phyloP scores from a whole-genome alignment of 2,329 filamentous ascomycete genomes.

The Calonectria pauciramosa region DNA sequence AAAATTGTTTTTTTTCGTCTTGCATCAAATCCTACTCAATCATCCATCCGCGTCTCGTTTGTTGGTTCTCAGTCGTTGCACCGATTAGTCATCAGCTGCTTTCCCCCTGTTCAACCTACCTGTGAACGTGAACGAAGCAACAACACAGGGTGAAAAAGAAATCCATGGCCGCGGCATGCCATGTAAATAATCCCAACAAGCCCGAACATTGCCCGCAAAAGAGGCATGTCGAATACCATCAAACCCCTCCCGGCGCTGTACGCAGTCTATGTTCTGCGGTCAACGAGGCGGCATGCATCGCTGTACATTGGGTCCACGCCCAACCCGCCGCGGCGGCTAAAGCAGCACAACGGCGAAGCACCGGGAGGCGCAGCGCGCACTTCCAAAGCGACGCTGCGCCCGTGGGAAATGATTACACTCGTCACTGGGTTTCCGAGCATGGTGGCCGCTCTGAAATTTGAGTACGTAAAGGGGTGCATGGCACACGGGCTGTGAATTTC shows the following conservation, averaged over 20 bases:
- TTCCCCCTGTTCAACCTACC: constrained; percentile 12
- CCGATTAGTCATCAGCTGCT: constrained; percentile 21
- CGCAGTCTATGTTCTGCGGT: constrained; percentile 92
- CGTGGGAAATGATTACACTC: constrained; percentile 92
- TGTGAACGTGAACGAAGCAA: constrained; percentile 12
- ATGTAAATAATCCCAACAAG: not conserved
- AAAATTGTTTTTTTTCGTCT: not conserved
- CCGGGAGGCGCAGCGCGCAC: constrained; percentile 88
- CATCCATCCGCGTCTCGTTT: not conserved
- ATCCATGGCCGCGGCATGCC: not conserved
- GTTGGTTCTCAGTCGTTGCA: not conserved
- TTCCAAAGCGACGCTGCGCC: constrained; percentile 74
- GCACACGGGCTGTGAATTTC: not conserved
- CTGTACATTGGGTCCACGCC: constrained; percentile 95
- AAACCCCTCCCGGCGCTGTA: constrained; percentile 88
- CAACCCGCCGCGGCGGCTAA: constrained; percentile 85
- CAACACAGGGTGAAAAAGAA: constrained; percentile 30
- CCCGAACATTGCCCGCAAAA: not conserved
- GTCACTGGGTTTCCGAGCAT: constrained; percentile 91
- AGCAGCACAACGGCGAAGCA: constrained; percentile 89
- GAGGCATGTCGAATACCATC: constrained; percentile 56
- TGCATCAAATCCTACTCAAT: not conserved
- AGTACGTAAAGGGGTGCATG: constrained; percentile 67
- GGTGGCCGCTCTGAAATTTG: constrained; percentile 92
- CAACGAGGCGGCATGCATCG: constrained; percentile 77